phyloP scores from a whole-genome alignment of 106 monocot genomes.

The Cymbidium sinense region DNA sequence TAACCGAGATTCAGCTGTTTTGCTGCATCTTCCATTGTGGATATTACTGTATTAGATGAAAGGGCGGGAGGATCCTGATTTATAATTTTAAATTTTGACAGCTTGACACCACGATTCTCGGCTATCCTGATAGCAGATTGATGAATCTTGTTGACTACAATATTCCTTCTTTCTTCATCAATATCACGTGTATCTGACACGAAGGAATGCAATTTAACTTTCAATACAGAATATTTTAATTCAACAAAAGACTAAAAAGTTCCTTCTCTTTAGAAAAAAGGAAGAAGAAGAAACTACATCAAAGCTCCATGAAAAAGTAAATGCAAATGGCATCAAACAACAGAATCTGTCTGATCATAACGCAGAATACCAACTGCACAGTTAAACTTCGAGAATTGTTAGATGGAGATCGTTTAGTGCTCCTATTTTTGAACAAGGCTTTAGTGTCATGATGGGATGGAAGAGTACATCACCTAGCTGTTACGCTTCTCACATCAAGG shows the following conservation, averaged over 20 bases:
- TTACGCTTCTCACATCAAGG: no score
- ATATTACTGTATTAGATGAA: conserved; percentile 48
- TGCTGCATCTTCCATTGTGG: conserved; percentile 53
- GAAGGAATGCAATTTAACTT: neutral
- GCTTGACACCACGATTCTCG: conserved; percentile 46
- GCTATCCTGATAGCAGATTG: conserved; percentile 68
- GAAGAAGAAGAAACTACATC: neutral
- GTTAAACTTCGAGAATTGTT: no score
- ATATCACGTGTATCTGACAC: conserved; percentile 86
- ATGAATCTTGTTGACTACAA: conserved; percentile 60
- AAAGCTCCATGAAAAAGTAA: neutral
- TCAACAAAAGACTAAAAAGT: neutral
- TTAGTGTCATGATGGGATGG: no score
- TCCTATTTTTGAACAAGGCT: no score
- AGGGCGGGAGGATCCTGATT: conserved; percentile 93
- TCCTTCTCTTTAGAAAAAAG: neutral
- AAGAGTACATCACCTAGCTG: no score
- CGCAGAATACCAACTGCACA: neutral
- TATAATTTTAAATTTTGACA: conserved; percentile 76
- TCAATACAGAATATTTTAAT: neutral
- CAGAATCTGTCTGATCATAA: neutral
- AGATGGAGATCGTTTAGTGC: no score
- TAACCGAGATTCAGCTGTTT: conserved; percentile 58
- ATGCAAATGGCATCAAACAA: neutral
- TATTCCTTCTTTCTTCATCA: conserved; percentile 81